phyloP scores from a whole-genome alignment of 116 monocot genomes.

The Iris pallida region DNA sequence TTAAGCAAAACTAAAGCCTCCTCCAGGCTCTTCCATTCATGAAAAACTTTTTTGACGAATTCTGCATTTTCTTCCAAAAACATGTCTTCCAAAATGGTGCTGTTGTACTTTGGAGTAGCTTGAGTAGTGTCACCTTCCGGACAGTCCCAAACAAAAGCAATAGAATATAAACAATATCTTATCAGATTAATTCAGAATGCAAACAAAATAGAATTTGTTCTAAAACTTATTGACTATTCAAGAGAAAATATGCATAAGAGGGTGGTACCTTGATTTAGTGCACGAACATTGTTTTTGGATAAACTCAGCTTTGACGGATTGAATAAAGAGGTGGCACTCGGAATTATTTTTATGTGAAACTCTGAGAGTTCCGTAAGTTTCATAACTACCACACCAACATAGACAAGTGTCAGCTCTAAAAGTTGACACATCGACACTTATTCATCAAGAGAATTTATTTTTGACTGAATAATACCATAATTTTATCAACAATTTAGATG shows the following conservation, averaged over 20 bases:
- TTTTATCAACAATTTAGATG: too few species aligned
- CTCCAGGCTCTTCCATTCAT: conserved; percentile 48
- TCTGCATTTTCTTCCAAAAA: conserved; percentile 82
- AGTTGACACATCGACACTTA: too few species aligned
- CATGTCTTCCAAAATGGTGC: conserved; percentile 92
- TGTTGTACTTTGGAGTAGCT: conserved; percentile 85
- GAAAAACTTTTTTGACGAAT: conserved; percentile 55
- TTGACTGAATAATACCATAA: too few species aligned
- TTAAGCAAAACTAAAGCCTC: conserved; percentile 82
- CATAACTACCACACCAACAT: conserved; percentile 20
- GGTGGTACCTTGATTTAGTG: conserved; percentile 49
- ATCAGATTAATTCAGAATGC: background rate
- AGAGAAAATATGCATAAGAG: background rate
- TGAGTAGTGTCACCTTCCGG: conserved; percentile 31
- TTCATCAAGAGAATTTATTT: too few species aligned
- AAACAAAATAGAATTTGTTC: background rate
- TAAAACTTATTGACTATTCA: background rate
- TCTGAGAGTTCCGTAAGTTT: conserved; percentile 49
- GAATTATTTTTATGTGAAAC: conserved; percentile 73
- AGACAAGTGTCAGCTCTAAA: too few species aligned
- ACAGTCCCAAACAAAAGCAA: background rate
- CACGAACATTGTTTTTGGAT: conserved; percentile 71
- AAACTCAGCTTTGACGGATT: conserved; percentile 50
- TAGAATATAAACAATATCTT: background rate
- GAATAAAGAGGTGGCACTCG: conserved; percentile 64